phyloP scores from a whole-genome alignment of 2,329 filamentous ascomycete species.

The Colletotrichum sp. region DNA sequence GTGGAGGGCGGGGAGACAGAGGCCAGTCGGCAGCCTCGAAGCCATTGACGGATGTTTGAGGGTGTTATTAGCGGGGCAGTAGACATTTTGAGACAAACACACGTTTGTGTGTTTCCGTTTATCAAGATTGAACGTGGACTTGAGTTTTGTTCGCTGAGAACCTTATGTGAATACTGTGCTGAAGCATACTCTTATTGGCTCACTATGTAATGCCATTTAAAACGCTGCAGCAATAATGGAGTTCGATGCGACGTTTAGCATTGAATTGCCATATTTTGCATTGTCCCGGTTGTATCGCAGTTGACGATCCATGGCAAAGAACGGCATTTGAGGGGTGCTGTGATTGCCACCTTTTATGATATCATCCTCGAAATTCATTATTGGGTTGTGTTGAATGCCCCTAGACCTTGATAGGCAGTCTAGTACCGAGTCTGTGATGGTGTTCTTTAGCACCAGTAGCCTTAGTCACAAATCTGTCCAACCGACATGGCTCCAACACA shows the following conservation, averaged over 20 bases:
- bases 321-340: too few species aligned
- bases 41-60: background rate
- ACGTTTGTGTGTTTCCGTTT: accelerated
- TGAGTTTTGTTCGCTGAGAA: background rate
- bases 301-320: background rate
- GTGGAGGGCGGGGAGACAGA: background rate
- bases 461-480: too few species aligned
- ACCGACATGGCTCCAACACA: too few species aligned
- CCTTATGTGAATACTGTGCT: background rate
- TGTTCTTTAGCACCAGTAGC: too few species aligned
- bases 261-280: background rate
- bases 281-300: background rate
- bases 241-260: background rate
- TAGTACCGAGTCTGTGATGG: accelerated
- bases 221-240: background rate
- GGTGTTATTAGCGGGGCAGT: background rate
- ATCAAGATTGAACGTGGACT: background rate
- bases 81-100: background rate
- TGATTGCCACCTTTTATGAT: too few species aligned
- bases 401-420: too few species aligned
- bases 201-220: background rate
- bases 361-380: too few species aligned
- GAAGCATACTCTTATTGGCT: background rate
- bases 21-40: accelerated
- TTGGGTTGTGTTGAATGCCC: too few species aligned